phyloP scores from a whole-genome alignment of 352 stramenopile species.

The Phytophthora kernoviae region DNA sequence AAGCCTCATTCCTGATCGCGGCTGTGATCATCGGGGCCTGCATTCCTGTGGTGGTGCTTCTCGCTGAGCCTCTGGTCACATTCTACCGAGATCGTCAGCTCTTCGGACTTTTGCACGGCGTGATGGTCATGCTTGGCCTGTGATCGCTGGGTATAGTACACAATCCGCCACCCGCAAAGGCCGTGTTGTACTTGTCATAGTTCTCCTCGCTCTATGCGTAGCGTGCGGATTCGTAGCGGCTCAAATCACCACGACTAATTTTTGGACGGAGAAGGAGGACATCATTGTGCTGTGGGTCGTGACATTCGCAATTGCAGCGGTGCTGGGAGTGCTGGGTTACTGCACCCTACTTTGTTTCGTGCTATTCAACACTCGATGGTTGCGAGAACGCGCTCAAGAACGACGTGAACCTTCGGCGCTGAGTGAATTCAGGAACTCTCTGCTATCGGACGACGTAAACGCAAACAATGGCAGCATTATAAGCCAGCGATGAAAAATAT shows the following conservation, averaged over 20 bases:
- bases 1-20: slow-evolving; percentile 45
- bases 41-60: slow-evolving; percentile 43
- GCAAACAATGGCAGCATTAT: slow-evolving; percentile 8
- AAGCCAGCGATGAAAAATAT: slow-evolving; percentile 11
- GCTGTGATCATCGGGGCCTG: slow-evolving; percentile 45
- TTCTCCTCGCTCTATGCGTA: slow-evolving; percentile 40
- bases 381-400: slow-evolving; percentile 18
- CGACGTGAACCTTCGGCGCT: slow-evolving; percentile 18
- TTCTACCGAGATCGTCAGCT: slow-evolving; percentile 66
- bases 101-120: slow-evolving; percentile 46
- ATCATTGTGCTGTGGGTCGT: slow-evolving; percentile 54
- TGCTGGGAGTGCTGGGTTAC: slow-evolving; percentile 52
- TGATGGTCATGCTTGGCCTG: slow-evolving; percentile 31
- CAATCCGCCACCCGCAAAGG: slow-evolving; percentile 42
- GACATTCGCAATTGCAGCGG: slow-evolving; percentile 47
- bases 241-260: slow-evolving; percentile 42
- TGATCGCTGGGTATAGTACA: slow-evolving; percentile 35
- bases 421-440: slow-evolving; percentile 21
- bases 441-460: slow-evolving; percentile 21
- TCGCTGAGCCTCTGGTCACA: slow-evolving; percentile 59
- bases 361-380: slow-evolving; percentile 56
- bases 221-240: slow-evolving; percentile 40
- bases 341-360: slow-evolving; percentile 42
- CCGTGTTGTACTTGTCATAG: slow-evolving; percentile 36
- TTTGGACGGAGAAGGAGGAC: slow-evolving; percentile 32